Evolutionary conservation across 306 rosid species (phyloP).

Genomic region (Castanea mollissima): DNA sequence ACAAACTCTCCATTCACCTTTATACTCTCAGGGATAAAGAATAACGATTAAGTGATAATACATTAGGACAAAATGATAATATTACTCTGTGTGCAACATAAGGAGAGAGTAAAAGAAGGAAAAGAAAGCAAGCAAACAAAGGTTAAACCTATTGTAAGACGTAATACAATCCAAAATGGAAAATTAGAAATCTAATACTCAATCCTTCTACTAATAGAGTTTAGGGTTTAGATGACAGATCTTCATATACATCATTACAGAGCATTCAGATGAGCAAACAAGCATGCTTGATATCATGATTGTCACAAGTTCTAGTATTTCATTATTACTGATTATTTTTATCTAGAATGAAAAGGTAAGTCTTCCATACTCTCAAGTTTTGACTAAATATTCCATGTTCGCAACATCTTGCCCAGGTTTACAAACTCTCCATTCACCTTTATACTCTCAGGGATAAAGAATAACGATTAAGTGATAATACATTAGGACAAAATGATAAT

Average conservation of each 20-base stretch:
- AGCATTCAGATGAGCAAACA: not conserved
- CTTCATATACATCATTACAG: not conserved
- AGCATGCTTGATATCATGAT: not conserved
- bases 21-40: not conserved
- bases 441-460: not conserved
- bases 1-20: not conserved
- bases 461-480: not conserved
- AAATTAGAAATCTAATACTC: not conserved
- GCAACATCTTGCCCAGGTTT: not conserved
- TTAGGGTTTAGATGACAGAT: not conserved
- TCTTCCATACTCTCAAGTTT: not conserved
- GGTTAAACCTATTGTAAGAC: no score
- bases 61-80: not conserved
- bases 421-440: not conserved
- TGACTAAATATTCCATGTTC: not conserved
- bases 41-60: not conserved
- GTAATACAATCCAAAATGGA: not conserved
- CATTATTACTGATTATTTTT: no score
- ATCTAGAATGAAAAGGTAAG: no score
- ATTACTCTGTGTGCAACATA: not conserved
- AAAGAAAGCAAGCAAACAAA: not conserved
- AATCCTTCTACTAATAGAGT: not conserved
- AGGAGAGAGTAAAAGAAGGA: not conserved
- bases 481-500: not conserved
- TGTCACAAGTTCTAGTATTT: no score